A percentile compares a stretch with the other conserved stretches of the same genome.
Conservation (phyloP, 83 land plant species). For the Diphasiastrum complanatum region DNA sequence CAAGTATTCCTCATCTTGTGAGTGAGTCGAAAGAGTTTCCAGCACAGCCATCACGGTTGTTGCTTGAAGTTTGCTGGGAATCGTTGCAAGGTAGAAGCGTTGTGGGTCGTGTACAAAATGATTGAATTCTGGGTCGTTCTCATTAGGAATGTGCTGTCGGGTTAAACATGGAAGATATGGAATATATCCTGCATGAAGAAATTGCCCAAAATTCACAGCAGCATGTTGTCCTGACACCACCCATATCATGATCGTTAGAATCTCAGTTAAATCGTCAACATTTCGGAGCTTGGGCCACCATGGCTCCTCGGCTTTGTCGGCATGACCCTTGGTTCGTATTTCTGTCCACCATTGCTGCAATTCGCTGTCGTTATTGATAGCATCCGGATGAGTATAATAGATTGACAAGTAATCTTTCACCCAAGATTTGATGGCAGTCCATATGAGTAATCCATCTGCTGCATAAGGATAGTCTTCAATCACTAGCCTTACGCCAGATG, state of each 20-base stretch:
- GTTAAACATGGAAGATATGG: not conserved
- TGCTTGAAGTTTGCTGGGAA: conserved; percentile 59
- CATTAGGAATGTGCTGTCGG: not conserved
- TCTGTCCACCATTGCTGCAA: conserved; percentile 10
- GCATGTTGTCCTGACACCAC: conserved; percentile 4
- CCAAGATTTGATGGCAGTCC: conserved; percentile 2
- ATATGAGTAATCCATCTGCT: not conserved
- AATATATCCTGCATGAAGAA: not conserved
- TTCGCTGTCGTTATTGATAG: not conserved
- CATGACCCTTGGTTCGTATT: not conserved
- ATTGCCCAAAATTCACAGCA: conserved; percentile 12
- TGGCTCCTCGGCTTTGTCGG: not conserved
- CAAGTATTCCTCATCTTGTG: conserved; percentile 67
- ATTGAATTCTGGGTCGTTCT: not conserved
- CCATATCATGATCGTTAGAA: conserved; percentile 5
- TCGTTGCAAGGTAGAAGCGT: conserved; percentile 35
- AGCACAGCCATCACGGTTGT: conserved; percentile 65
- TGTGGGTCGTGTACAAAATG: conserved; percentile 45
- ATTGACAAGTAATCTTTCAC: not conserved
- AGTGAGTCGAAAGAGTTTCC: conserved; percentile 67
- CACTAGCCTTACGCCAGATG: not conserved
- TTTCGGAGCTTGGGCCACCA: not conserved
- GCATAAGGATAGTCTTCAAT: conserved; percentile 15
- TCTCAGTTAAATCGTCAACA: not conserved
- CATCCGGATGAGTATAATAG: not conserved